Conservation (phyloP, 1,284 basidiomycete genomes). For the Naganishia sp. region DNA sequence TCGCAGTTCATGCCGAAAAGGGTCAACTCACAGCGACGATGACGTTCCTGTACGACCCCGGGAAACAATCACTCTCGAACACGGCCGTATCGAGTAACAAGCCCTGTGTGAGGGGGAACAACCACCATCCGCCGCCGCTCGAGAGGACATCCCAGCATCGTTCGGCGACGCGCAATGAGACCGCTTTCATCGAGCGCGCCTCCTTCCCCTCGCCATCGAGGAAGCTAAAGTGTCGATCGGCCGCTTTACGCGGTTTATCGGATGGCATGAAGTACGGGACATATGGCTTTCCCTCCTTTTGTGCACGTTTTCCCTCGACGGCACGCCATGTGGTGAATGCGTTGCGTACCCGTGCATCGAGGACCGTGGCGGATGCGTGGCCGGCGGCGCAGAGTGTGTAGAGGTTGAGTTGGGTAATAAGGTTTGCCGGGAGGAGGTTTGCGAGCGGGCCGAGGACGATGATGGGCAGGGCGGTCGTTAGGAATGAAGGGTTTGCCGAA, state of each 20-base stretch:
- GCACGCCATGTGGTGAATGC: neutral
- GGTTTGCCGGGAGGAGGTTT: constrained; percentile 13
- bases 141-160: constrained; percentile 4
- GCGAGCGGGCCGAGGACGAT: constrained; percentile 23
- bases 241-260: neutral
- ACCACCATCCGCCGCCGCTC: constrained; percentile 29
- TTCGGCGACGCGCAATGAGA: constrained; percentile 3
- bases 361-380: constrained; percentile 8
- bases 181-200: neutral
- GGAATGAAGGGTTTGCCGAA: neutral
- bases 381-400: constrained; percentile 24
- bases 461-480: neutral
- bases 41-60: constrained; percentile 21
- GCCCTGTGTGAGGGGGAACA: constrained; percentile 33
- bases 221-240: no score
- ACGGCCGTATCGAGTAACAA: constrained; percentile 27
- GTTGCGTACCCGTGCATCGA: neutral
- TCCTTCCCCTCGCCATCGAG: neutral
- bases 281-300: neutral
- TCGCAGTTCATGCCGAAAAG: no score
- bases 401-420: constrained; percentile 30
- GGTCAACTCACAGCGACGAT: constrained; percentile 26
- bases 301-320: neutral
- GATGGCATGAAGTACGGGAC: constrained; percentile 6
- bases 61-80: constrained; percentile 26